phyloP scores from a whole-genome alignment of 2,329 filamentous ascomycete species.

The Sclerotinia glacialis region DNA sequence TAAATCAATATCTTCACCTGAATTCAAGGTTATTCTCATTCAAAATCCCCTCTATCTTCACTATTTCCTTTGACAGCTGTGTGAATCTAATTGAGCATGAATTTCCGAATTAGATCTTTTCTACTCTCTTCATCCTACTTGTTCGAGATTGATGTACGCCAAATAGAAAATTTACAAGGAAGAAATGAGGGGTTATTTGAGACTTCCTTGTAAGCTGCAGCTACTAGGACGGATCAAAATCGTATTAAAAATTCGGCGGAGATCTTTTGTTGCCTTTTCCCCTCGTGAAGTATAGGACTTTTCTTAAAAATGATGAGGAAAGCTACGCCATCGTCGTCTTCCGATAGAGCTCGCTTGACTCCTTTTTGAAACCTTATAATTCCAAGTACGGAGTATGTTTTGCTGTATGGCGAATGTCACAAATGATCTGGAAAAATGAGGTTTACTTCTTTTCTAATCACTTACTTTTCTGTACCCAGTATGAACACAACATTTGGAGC shows the following conservation, averaged over 20 bases:
- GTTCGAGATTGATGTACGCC: not conserved
- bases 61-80: not conserved
- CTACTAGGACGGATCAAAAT: not conserved
- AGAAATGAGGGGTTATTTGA: slow-evolving; percentile 5
- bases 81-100: not conserved
- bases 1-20: not conserved
- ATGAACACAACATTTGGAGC: too few species aligned
- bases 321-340: not conserved
- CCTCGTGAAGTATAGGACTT: not conserved
- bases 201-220: not conserved
- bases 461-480: not conserved
- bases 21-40: not conserved
- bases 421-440: too few species aligned
- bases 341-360: slow-evolving; percentile 11
- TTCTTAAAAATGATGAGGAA: too few species aligned
- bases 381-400: too few species aligned
- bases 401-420: not conserved
- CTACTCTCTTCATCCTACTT: not conserved
- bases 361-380: not conserved
- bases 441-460: not conserved
- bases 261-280: not conserved
- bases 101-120: not conserved
- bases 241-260: not conserved
- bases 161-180: slow-evolving; percentile 6
- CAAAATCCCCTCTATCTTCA: not conserved